phyloP scores from a whole-genome alignment of 2,329 filamentous ascomycete genomes.

The Pseudogymnoascus sp. region DNA sequence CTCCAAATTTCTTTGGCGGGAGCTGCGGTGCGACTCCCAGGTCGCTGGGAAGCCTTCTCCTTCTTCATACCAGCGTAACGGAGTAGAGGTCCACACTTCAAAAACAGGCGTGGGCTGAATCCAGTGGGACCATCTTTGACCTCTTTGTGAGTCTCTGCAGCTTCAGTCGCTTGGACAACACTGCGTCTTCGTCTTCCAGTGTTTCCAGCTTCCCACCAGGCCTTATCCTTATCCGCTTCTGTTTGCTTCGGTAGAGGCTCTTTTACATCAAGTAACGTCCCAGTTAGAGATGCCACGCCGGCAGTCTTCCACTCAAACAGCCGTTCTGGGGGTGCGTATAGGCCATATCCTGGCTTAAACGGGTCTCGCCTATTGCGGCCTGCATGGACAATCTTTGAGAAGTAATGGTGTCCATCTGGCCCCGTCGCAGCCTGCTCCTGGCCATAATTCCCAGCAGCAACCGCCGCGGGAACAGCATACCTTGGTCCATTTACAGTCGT shows the following conservation, averaged over 20 bases:
- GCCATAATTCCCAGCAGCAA: constrained; percentile 14
- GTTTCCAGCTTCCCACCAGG: constrained; percentile 69
- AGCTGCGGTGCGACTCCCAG: constrained; percentile 25
- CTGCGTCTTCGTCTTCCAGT: constrained; percentile 33
- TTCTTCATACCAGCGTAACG: constrained; percentile 77
- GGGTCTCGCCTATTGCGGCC: constrained; percentile 16
- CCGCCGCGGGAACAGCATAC: constrained; percentile 15
- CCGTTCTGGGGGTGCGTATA: constrained; percentile 51
- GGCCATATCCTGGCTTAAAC: constrained; percentile 38
- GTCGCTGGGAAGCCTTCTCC: constrained; percentile 39
- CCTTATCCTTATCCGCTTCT: constrained; percentile 41
- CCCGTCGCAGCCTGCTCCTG: constrained; percentile 15
- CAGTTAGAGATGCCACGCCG: constrained; percentile 51
- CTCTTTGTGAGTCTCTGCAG: not conserved
- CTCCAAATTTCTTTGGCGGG: constrained; percentile 71
- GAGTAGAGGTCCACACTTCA: constrained; percentile 84
- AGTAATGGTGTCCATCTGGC: constrained; percentile 20
- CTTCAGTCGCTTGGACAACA: not conserved
- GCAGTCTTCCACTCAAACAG: constrained; percentile 68
- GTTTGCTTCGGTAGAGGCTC: constrained; percentile 13
- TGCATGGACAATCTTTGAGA: constrained; percentile 24
- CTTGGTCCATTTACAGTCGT: constrained; percentile 20
- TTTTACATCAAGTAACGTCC: constrained; percentile 43
- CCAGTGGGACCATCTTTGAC: constrained; percentile 40
- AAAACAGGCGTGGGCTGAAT: constrained; percentile 74